Evolutionary conservation across 306 rosid genomes (phyloP).

Genomic region (Quercus aquifolioides): DNA sequence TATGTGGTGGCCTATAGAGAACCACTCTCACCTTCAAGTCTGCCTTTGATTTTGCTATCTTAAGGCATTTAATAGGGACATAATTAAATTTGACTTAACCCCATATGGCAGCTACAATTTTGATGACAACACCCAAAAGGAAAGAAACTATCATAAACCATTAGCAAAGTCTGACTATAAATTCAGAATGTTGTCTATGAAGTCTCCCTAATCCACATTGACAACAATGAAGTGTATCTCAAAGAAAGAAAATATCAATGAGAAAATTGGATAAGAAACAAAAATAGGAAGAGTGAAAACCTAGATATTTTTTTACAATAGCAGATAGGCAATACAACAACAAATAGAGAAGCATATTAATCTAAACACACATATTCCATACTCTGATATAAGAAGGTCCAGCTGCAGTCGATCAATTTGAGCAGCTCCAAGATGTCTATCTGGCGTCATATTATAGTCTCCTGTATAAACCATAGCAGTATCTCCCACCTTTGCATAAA

Average conservation of each 20-base stretch:
- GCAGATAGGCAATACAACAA: background rate
- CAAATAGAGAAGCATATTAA: background rate
- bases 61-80: background rate
- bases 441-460: constrained; percentile 97
- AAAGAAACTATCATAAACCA: background rate
- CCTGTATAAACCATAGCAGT: constrained; percentile 86
- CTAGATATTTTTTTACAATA: background rate
- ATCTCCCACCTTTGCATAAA: constrained; percentile 93
- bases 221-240: background rate
- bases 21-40: background rate
- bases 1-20: background rate
- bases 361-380: constrained; percentile 15
- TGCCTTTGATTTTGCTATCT: background rate
- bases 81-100: background rate
- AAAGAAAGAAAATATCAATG: background rate
- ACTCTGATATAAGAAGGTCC: constrained; percentile 96
- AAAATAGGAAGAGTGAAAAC: background rate
- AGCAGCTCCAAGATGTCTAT: constrained; percentile 97
- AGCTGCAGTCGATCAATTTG: constrained; percentile 81
- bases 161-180: background rate
- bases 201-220: background rate
- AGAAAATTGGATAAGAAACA: background rate
- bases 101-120: background rate
- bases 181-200: background rate
- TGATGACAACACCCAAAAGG: background rate